Evolutionary conservation across 2,329 filamentous ascomycete genomes (phyloP).

Genomic region (Elsinoe ampelina): DNA sequence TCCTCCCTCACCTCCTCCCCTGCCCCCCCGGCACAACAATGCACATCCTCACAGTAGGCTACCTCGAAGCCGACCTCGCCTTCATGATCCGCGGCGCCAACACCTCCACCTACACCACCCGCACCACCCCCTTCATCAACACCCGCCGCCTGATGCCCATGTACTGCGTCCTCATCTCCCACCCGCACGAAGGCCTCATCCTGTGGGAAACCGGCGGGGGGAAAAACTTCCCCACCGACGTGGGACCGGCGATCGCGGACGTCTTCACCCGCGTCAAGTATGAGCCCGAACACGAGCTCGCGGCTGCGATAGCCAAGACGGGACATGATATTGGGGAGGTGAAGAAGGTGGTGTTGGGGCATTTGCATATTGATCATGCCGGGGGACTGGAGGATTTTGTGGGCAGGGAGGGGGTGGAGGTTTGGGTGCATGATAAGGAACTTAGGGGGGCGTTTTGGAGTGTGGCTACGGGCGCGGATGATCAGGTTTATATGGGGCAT

Average conservation of each 20-base stretch:
- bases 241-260: constrained; percentile 27
- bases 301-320: constrained; percentile 27
- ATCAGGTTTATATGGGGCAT: constrained; percentile 28
- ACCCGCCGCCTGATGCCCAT: constrained; percentile 35
- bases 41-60: constrained; percentile 38
- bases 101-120: constrained; percentile 28
- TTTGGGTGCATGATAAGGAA: constrained; percentile 29
- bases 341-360: constrained; percentile 30
- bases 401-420: constrained; percentile 27
- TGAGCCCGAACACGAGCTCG: constrained; percentile 27
- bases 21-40: constrained; percentile 40
- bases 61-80: constrained; percentile 39
- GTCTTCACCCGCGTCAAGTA: constrained; percentile 27
- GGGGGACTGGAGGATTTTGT: constrained; percentile 28
- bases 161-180: constrained; percentile 36
- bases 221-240: constrained; percentile 32
- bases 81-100: constrained; percentile 37
- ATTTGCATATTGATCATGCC: constrained; percentile 30
- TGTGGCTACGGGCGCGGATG: constrained; percentile 28
- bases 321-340: constrained; percentile 28
- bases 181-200: constrained; percentile 37
- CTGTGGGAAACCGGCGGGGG: constrained; percentile 40
- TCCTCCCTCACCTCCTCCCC: constrained; percentile 26
- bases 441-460: constrained; percentile 27
- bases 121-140: constrained; percentile 30